Evolutionary conservation across 805 yeast genomes (phyloP), one percentile per base, ranked within the genome.

Genomic region (Peterozyma xylosa): DNA sequence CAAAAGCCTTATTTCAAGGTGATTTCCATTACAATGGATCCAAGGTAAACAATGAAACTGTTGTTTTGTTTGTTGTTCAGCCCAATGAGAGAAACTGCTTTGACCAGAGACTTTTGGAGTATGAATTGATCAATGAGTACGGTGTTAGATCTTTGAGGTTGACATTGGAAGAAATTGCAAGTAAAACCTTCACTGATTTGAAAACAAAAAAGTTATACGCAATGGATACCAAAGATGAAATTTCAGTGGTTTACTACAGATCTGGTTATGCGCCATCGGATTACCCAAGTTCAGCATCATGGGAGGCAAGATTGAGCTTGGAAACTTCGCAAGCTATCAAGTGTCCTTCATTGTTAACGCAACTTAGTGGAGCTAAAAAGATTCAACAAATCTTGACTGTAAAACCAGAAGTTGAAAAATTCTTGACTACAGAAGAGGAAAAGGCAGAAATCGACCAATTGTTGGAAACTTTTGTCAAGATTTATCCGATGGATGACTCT

Each of bases 361-460:
- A 93, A 63, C 69, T 93, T 46, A 78, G 96, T 17, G 99, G 99
- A 1, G 80, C 96, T 15, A 93, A 93, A 57, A 93, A 93, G 62
- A 74, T 93, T 42, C 99, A 93, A 65, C 99, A 93, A 60, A 67
- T 89, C 21, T 73, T 93, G 43, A 86, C 96, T 0, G 70, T 75
- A 33, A 67, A 70, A 16, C 56, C 60, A 9, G 61, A 70, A 5
- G 53, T 93, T 35, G 52, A 63, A 11, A 60, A 70, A 40, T 79
- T 82, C 49, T 58, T 78, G 17, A 63, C 71, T 0, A 55, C 54
- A 6, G 54, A 60, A 1, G 60, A 60, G 9, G 51, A 70, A n/a
- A 16, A 45, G 0, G 43, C 46, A 2, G 45, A 42, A 6, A 50
- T 58, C 13, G 51, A 55, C 0, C 55, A 58, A 21, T 57, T 80